Base-by-base conservation (phyloP, 176 grass and related monocot genomes). In the Tuctoria greenei region DNA sequence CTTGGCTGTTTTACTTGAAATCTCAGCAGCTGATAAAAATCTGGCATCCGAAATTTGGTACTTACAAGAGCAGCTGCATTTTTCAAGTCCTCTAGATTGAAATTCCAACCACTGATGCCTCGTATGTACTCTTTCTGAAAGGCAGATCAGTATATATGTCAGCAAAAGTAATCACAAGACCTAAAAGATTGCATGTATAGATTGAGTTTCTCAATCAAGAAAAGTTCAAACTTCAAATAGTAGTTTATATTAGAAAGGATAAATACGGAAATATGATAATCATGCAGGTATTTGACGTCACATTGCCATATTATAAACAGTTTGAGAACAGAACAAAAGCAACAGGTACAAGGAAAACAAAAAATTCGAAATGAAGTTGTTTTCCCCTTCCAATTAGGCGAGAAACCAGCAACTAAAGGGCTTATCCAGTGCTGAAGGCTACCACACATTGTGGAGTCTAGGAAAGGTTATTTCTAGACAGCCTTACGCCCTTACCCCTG, bases 101-200 rank as follows among this genome's bases (percentile, higher is more conserved):
- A 99, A 80, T 99, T 99, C 95, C 95, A 99, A 66, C 91, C 95
- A 83, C 95, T 99, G 67, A 99, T 95, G 77, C 92, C 95, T 59
- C 79, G 78, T 78, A 95, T 99, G 81, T 99, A 99, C 80, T 95
- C 87, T 92, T 81, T 90, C 95, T 99, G 91, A 73, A 88, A 85
- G 42, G 65, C 0, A 80, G 75, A 60, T 85, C 40, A 67, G 35
- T 68, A 41, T 28, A 37, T 79, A 46, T 67, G 73, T 72, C 60
- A 79, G 39, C 11, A 61, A 71, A 23, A 83, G 6, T 44, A 10
- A 50, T 52, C 5, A 69, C 5, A 58, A 44, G 16, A 83, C 44
- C 23, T 62, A 63, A 3, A 58, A 37, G 16, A 83, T 39, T 54
- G 44, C 27, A 82, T 31, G 21, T n/a, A 74, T 83, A 70, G 17